Conservation (phyloP, 2,329 filamentous ascomycete genomes). For the Purpureocillium takamizusanense region DNA sequence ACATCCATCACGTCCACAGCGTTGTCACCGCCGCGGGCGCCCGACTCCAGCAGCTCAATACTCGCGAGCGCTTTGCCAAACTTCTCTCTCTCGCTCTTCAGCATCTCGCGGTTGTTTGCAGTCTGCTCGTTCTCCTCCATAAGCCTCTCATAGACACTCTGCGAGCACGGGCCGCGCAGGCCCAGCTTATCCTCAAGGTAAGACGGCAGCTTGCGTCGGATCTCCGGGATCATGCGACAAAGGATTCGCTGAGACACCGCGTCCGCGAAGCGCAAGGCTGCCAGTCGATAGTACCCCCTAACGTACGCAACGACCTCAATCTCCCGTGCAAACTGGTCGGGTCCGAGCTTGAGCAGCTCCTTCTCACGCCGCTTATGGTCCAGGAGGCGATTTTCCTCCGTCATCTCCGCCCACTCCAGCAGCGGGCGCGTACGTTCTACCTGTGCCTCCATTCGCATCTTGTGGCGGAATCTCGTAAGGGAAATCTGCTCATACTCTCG, state of each 20-base stretch:
- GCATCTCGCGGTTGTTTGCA: constrained; percentile 27
- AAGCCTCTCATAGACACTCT: constrained; percentile 26
- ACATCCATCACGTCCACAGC: constrained; percentile 3
- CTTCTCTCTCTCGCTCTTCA: constrained; percentile 35
- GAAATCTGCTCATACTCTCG: constrained; percentile 34
- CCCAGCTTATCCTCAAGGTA: constrained; percentile 37
- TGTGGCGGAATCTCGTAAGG: constrained; percentile 38
- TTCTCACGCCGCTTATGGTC: constrained; percentile 33
- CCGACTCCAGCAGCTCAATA: constrained; percentile 33
- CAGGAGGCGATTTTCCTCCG: constrained; percentile 34
- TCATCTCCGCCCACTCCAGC: constrained; percentile 34
- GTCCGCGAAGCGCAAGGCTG: constrained; percentile 56
- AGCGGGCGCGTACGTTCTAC: constrained; percentile 19
- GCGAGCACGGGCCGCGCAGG: constrained; percentile 20
- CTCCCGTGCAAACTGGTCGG: constrained; percentile 51
- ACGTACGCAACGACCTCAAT: constrained; percentile 54
- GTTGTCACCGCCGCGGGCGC: constrained; percentile 10
- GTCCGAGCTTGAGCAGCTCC: constrained; percentile 38
- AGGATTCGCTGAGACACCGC: constrained; percentile 36
- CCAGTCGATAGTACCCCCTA: constrained; percentile 61
- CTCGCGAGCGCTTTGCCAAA: constrained; percentile 36
- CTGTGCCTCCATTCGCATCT: constrained; percentile 35
- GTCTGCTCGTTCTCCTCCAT: constrained; percentile 41
- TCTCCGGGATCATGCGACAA: constrained; percentile 37
- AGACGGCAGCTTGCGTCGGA: constrained; percentile 27